These are phyloP conservation scores for Beta macrorhiza DNA, from an alignment of 179 eudicot species.

Conservation along the genomic window DNA sequence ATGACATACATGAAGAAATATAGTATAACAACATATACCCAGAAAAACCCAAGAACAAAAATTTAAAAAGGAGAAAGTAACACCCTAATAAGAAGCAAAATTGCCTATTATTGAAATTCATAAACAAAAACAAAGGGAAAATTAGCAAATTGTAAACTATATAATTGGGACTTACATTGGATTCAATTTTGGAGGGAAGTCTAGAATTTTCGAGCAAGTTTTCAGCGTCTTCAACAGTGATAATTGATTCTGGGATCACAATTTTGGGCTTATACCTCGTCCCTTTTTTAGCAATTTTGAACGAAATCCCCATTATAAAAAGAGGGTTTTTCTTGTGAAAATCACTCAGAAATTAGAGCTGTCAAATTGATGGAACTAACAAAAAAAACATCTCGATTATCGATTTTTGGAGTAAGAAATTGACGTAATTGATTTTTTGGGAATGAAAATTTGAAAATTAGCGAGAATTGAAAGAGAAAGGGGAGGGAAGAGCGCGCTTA, in stretches of 20 bases:
- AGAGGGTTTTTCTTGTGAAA: neutral
- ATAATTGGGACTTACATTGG: slow-evolving; percentile 25
- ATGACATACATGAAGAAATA: neutral
- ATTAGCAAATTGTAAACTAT: neutral
- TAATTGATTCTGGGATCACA: slow-evolving; percentile 23
- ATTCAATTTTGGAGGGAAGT: slow-evolving; percentile 30
- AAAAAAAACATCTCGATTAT: too few relatives aligned
- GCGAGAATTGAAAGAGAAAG: neutral
- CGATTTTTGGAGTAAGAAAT: too few relatives aligned
- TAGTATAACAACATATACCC: neutral
- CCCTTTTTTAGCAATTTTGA: slow-evolving; percentile 75
- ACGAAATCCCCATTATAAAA: slow-evolving; percentile 66
- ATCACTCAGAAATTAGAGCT: neutral
- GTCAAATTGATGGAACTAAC: neutral
- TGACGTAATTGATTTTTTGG: too few relatives aligned
- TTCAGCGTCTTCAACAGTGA: slow-evolving; percentile 22
- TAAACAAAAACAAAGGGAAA: neutral
- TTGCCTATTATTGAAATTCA: neutral
- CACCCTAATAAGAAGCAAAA: neutral
- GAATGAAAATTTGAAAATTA: too few relatives aligned
- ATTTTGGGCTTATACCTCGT: slow-evolving; percentile 58
- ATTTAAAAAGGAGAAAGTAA: neutral
- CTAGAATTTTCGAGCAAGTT: slow-evolving; percentile 29
- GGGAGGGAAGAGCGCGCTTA: neutral
- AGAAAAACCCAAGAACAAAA: neutral